Conservation (phyloP, 2,329 filamentous ascomycete species). For the Pyrenochaeta sp. region DNA sequence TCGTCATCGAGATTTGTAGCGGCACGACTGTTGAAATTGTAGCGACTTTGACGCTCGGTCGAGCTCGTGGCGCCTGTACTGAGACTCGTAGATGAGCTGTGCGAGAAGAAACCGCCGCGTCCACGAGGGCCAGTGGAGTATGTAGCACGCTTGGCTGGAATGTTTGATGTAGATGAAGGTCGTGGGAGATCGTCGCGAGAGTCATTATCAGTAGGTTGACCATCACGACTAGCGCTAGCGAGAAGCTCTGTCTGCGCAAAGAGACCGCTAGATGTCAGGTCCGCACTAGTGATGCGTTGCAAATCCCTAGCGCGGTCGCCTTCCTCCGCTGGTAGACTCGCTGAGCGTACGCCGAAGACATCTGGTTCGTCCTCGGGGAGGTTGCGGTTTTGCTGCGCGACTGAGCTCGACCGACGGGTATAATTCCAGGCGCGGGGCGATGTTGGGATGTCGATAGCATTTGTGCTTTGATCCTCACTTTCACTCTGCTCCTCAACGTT, state of each 20-base stretch:
- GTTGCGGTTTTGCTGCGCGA: slow-evolving; percentile 70
- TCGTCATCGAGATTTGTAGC: slow-evolving; percentile 63
- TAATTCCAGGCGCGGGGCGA: slow-evolving; percentile 67
- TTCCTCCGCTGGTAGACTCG: slow-evolving; percentile 70
- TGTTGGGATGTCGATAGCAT: slow-evolving; percentile 76
- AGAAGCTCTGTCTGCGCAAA: slow-evolving; percentile 56
- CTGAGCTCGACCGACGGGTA: slow-evolving; percentile 71
- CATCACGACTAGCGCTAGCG: slow-evolving; percentile 38
- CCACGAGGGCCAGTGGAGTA: slow-evolving; percentile 35
- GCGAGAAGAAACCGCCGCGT: slow-evolving; percentile 42
- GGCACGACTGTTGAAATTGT: slow-evolving; percentile 56
- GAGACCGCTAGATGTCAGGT: slow-evolving; percentile 71
- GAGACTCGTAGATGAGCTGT: slow-evolving; percentile 40
- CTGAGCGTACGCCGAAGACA: slow-evolving; percentile 69
- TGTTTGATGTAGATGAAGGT: slow-evolving; percentile 39
- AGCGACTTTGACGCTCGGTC: slow-evolving; percentile 48
- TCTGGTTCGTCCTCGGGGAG: slow-evolving; percentile 69
- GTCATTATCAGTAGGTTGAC: slow-evolving; percentile 25
- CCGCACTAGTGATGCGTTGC: slow-evolving; percentile 50
- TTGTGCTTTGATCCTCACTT: slow-evolving; percentile 59
- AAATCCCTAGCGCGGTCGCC: slow-evolving; percentile 56
- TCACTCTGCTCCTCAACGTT: slow-evolving; percentile 40
- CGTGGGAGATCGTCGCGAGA: slow-evolving; percentile 39
- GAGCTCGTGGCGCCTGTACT: slow-evolving; percentile 46
- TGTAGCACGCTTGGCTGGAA: slow-evolving; percentile 37